Conservation (phyloP, 2,329 filamentous ascomycete species). For the Botrytis sinoallii region DNA sequence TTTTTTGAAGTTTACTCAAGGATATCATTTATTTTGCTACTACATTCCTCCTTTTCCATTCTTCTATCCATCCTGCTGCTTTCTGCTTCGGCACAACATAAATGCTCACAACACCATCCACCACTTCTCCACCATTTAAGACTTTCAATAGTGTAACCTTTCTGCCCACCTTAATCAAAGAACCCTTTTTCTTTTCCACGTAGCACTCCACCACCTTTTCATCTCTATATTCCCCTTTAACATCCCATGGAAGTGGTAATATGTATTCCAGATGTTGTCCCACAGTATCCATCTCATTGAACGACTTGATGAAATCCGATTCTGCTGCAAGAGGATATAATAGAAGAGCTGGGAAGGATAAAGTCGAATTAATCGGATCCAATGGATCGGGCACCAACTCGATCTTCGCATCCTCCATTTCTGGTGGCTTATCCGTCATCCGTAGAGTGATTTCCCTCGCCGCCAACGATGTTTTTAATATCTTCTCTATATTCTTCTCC, state of each 20-base stretch:
- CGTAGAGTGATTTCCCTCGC: constrained; percentile 69
- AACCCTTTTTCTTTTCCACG: constrained; percentile 77
- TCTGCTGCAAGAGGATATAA: constrained; percentile 81
- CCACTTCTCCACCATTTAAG: constrained; percentile 72
- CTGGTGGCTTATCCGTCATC: constrained; percentile 68
- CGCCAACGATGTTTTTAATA: constrained; percentile 63
- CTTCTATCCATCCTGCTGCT: constrained; percentile 72
- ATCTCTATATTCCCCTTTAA: constrained; percentile 59
- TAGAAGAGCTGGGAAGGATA: constrained; percentile 76
- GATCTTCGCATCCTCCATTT: constrained; percentile 81
- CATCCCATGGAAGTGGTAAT: constrained; percentile 86
- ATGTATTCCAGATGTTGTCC: constrained; percentile 80
- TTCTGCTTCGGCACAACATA: constrained; percentile 74
- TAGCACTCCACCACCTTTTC: constrained; percentile 79
- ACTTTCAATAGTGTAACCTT: constrained; percentile 75
- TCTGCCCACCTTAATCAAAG: constrained; percentile 85
- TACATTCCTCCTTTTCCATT: constrained; percentile 75
- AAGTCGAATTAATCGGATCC: constrained; percentile 62
- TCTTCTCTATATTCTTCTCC: constrained; percentile 53
- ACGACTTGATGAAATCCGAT: constrained; percentile 87
- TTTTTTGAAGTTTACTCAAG: not conserved
- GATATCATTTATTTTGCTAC: constrained; percentile 28
- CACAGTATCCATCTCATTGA: constrained; percentile 72
- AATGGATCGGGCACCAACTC: constrained; percentile 68
- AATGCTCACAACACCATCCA: constrained; percentile 80